phyloP scores from a whole-genome alignment of 768 basidiomycete species.

The Pleurotus platypus region DNA sequence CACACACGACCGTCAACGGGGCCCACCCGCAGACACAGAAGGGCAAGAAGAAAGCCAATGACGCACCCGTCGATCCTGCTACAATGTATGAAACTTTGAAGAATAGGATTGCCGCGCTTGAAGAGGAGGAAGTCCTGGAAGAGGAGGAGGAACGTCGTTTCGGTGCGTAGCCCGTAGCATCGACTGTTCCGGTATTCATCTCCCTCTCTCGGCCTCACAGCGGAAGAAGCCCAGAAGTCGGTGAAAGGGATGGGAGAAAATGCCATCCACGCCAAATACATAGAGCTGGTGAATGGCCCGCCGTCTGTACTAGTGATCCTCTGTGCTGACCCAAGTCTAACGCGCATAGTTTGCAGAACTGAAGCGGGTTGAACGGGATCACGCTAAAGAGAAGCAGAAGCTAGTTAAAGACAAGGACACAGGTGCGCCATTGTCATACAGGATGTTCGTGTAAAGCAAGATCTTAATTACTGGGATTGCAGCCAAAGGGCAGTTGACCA shows the following conservation, averaged over 20 bases:
- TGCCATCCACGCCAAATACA: conserved; percentile 81
- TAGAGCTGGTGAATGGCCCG: conserved; percentile 66
- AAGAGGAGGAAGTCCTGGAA: conserved; percentile 83
- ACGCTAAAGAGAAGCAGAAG: conserved; percentile 91
- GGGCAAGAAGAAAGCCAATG: conserved; percentile 68
- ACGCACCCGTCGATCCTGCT: conserved; percentile 72
- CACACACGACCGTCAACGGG: conserved; percentile 38
- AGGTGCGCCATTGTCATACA: conserved; percentile 40
- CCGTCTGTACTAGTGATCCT: conserved; percentile 14
- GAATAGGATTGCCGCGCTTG: conserved; percentile 84
- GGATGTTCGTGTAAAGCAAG: conserved; percentile 6
- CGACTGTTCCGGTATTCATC: conserved; percentile 13
- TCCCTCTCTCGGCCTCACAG: conserved; percentile 33
- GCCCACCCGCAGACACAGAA: conserved; percentile 41
- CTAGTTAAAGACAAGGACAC: conserved; percentile 88
- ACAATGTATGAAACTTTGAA: conserved; percentile 87
- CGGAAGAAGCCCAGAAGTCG: conserved; percentile 84
- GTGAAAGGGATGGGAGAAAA: conserved; percentile 82
- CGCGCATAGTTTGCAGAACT: conserved; percentile 75
- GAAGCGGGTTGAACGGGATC: conserved; percentile 83
- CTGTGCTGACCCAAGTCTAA: conserved; percentile 5
- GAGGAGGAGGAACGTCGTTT: conserved; percentile 83
- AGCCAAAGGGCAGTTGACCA: conserved; percentile 85
- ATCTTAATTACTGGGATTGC: conserved; percentile 1
- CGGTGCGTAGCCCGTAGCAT: conserved; percentile 42